Base-by-base conservation (phyloP, 495 filamentous ascomycete genomes). In the Neurospora sp. region DNA sequence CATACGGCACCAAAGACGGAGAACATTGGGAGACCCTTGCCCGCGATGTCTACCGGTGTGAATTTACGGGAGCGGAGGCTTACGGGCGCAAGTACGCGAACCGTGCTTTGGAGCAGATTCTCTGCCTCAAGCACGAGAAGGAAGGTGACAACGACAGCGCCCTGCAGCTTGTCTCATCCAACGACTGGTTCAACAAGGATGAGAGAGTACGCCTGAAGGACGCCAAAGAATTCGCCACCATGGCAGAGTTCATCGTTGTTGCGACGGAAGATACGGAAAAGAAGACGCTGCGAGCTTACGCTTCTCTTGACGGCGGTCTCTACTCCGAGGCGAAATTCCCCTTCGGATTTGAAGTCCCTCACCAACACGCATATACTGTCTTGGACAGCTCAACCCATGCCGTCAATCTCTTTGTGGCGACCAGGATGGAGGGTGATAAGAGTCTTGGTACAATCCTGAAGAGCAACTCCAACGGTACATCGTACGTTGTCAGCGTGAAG, bases 381-480 rank as follows among this genome's bases (percentile, higher is more conserved):
- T 87, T 99, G 20, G 93, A 97, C 75, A 96, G 93, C 80, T 94
- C 93, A 11, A 96, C 93, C 0, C 94, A 97, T 82, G 91, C 96
- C 9, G 86, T 98, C 70, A 98, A 98, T 85, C 82, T 99, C 72
- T 94, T 97, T 74, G 94, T 98, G 18, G 93, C 90, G 4, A 91
- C 93, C 70, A 90, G 90, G 73, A 85, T 84, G 37, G 76, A 82
- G 9, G 77, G 84, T 35, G 90, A 86, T 4, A 87, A 86, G 41
- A 88, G 90, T 72, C 93, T 92, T 75, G 96, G 96, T n/a, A 89
- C 90, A 35, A 91, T 99, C 71, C 87, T 99, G 78, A 98, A 98
- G 87, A 97, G 93, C 77, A 99, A 99, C 83, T 97, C 93, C 77
- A 98, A 98, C 79, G 96, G 96, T 44, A 98, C 96, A 0, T 95